phyloP scores from a whole-genome alignment of 208 protist species.

The Acanthamoeba sp. region DNA sequence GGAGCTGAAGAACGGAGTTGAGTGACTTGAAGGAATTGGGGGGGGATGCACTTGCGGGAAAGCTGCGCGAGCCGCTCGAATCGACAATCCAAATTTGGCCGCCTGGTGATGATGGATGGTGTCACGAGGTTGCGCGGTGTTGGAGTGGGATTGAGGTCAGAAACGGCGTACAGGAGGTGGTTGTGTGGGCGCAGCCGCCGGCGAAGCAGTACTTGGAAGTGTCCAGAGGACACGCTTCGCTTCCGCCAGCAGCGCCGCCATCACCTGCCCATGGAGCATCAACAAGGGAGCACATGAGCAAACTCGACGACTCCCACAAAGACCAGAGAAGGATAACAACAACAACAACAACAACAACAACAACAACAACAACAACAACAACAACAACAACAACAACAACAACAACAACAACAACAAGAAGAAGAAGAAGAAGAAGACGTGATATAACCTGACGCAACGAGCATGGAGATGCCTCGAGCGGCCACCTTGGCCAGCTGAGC shows the following conservation, averaged over 20 bases:
- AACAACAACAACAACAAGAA: no score
- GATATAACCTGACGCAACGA: constrained; percentile 3
- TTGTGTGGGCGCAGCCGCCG: not conserved
- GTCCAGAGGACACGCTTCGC: not conserved
- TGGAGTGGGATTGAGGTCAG: not conserved
- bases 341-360: no score
- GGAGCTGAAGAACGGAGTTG: no score
- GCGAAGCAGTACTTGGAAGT: not conserved
- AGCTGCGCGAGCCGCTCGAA: not conserved
- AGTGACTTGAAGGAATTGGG: no score
- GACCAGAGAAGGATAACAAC: no score
- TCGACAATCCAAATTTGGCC: not conserved
- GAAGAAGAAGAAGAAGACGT: not conserved
- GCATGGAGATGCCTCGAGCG: not conserved
- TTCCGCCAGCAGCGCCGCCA: not conserved
- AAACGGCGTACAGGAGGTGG: not conserved
- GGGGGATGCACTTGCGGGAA: not conserved
- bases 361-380: no score
- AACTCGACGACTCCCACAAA: not conserved
- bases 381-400: no score
- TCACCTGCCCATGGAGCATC: not conserved
- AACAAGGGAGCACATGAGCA: no score
- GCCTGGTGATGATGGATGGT: no score
- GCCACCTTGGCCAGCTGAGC: constrained; percentile 18
- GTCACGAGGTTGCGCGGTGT: no score